A percentile compares a stretch with the other conserved stretches of the same genome.
phyloP scores from a whole-genome alignment of 495 filamentous ascomycete genomes.

The Mytilinidion resinicola region DNA sequence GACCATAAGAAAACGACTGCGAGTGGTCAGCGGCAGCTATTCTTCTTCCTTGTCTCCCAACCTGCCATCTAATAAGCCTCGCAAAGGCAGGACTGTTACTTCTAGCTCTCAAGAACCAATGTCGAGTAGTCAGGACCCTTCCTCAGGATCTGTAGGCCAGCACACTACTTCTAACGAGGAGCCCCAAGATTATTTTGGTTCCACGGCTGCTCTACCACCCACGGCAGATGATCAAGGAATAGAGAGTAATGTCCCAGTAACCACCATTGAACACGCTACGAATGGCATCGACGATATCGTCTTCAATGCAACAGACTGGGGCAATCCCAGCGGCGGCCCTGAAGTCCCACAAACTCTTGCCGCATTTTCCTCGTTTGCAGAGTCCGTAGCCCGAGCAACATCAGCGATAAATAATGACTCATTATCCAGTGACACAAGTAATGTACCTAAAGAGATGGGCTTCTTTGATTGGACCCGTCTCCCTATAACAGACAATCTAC shows the following conservation, averaged over 20 bases:
- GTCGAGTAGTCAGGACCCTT: not conserved
- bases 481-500: slow-evolving; percentile 49
- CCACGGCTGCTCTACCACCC: slow-evolving; percentile 12
- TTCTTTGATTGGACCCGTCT: slow-evolving; percentile 67
- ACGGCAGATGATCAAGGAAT: not conserved
- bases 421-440: slow-evolving; percentile 17
- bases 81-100: slow-evolving; percentile 12
- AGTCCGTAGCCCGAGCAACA: slow-evolving; percentile 31
- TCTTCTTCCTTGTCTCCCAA: slow-evolving; percentile 6
- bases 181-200: slow-evolving; percentile 46
- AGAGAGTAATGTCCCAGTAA: not conserved
- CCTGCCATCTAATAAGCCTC: slow-evolving; percentile 18
- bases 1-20: slow-evolving; percentile 55
- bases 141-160: not conserved
- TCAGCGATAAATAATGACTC: slow-evolving; percentile 36
- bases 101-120: slow-evolving; percentile 3
- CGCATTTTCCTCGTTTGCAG: slow-evolving; percentile 22
- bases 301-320: not conserved
- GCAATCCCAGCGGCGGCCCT: not conserved
- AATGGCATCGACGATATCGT: not conserved
- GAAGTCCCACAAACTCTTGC: not conserved
- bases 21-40: slow-evolving; percentile 50
- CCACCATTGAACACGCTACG: not conserved
- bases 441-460: slow-evolving; percentile 17
- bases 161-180: slow-evolving; percentile 23